phyloP scores from a whole-genome alignment of 202 grass and related monocot species.

The Hordeum pubiflorum region DNA sequence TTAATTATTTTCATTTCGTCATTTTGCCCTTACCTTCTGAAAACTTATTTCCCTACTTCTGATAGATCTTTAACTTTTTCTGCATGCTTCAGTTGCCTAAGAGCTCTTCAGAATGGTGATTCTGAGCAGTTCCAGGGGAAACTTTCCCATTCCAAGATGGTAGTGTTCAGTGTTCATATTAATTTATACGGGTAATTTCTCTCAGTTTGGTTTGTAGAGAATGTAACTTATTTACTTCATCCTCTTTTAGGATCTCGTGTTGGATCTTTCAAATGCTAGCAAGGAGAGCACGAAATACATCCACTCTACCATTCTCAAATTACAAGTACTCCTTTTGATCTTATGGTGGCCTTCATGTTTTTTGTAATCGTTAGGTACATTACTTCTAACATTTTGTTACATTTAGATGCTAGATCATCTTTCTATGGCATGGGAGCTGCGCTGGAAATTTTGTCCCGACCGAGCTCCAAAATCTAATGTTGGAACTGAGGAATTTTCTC shows the following conservation, averaged over 20 bases:
- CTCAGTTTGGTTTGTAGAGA: conserved; percentile 8
- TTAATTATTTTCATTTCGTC: not conserved
- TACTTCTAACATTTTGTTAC: conserved; percentile 22
- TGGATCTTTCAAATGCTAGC: conserved; percentile 78
- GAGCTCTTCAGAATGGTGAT: conserved; percentile 81
- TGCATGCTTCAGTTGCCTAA: conserved; percentile 75
- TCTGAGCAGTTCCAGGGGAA: conserved; percentile 63
- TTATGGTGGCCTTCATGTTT: conserved; percentile 9
- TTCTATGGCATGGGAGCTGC: conserved; percentile 64
- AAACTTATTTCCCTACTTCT: not conserved
- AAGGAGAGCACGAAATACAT: conserved; percentile 91
- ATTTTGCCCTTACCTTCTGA: not conserved
- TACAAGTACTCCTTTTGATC: conserved; percentile 53
- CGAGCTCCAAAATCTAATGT: conserved; percentile 29
- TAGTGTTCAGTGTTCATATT: conserved; percentile 23
- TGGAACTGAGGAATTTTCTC: conserved; percentile 30
- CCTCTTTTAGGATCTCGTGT: conserved; percentile 58
- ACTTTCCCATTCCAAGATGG: conserved; percentile 73
- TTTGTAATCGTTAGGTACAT: not conserved
- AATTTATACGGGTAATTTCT: conserved; percentile 4
- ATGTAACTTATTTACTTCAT: conserved; percentile 17
- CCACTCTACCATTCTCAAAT: conserved; percentile 70
- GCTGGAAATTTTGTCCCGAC: conserved; percentile 51
- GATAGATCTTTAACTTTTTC: conserved; percentile 11
- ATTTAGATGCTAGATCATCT: conserved; percentile 89